Conservation (phyloP, 768 basidiomycete species). For the Xanthoconium purpureum region DNA sequence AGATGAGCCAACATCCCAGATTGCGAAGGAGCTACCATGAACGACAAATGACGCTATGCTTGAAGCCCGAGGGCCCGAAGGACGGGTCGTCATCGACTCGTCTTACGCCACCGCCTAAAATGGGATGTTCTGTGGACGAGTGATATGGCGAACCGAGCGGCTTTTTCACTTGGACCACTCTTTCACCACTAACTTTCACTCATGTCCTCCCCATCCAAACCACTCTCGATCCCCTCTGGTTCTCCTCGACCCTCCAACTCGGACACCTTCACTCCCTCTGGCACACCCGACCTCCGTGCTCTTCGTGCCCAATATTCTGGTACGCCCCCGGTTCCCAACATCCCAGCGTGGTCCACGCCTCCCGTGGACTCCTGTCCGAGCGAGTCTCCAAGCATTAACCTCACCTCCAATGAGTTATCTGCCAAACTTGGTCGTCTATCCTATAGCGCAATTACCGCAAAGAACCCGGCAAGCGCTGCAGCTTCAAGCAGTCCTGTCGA, state of each 20-base stretch:
- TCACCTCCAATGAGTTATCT: constrained; percentile 11
- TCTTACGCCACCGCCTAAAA: too few relatives aligned
- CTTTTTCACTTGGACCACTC: neutral
- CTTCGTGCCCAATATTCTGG: constrained; percentile 66
- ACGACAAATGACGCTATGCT: too few relatives aligned
- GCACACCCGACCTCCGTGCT: constrained; percentile 62
- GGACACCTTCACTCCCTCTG: constrained; percentile 36
- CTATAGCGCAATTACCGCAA: constrained; percentile 40
- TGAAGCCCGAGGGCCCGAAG: too few relatives aligned
- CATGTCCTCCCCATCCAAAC: constrained; percentile 58
- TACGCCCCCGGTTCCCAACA: constrained; percentile 49
- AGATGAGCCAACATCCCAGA: too few relatives aligned
- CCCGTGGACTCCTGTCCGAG: constrained; percentile 18
- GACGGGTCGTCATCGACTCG: too few relatives aligned
- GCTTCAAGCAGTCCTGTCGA: constrained; percentile 32
- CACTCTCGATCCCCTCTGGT: constrained; percentile 45
- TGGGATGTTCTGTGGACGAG: too few relatives aligned
- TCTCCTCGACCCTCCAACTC: constrained; percentile 14
- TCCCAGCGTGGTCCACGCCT: constrained; percentile 59
- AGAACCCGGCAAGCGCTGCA: constrained; percentile 29
- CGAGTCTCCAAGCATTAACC: constrained; percentile 5
- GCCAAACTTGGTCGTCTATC: constrained; percentile 22
- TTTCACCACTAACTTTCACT: neutral
- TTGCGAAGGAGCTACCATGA: too few relatives aligned
- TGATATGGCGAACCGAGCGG: too few relatives aligned